phyloP scores from a whole-genome alignment of 805 yeast genomes.

The Citeromyces matritensis region DNA sequence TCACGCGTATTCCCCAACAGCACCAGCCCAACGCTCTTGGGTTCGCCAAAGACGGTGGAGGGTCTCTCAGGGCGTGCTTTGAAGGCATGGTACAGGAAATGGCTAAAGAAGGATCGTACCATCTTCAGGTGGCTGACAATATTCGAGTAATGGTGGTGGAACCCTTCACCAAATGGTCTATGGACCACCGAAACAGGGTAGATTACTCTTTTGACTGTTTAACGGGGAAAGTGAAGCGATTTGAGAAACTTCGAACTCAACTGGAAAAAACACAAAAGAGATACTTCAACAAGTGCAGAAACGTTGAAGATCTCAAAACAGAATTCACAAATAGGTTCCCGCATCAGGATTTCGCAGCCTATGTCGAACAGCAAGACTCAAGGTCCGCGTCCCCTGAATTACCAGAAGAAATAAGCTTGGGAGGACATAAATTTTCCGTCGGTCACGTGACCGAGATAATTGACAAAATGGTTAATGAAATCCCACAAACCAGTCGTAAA shows the following conservation, averaged over 20 bases:
- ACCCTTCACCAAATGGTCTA: constrained; percentile 67
- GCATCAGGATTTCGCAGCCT: constrained; percentile 15
- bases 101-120: constrained; percentile 41
- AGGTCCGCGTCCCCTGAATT: constrained; percentile 1
- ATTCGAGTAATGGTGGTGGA: constrained; percentile 44
- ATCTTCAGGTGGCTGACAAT: constrained; percentile 43
- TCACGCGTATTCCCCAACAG: constrained; percentile 11
- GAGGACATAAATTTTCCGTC: not conserved
- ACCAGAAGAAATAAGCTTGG: constrained; percentile 1
- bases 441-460: constrained; percentile 23
- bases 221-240: constrained; percentile 31
- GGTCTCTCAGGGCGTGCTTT: constrained; percentile 48
- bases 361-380: constrained; percentile 5
- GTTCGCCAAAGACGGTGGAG: constrained; percentile 40
- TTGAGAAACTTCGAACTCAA: constrained; percentile 25
- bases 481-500: constrained; percentile 38
- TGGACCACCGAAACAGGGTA: constrained; percentile 54
- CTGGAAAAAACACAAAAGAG: constrained; percentile 43
- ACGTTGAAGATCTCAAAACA: constrained; percentile 49
- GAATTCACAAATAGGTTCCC: constrained; percentile 25
- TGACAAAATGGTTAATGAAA: constrained; percentile 22
- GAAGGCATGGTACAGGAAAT: constrained; percentile 40
- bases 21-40: constrained; percentile 14
- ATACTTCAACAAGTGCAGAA: constrained; percentile 66
- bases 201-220: constrained; percentile 43